phyloP scores from a whole-genome alignment of 2,329 filamentous ascomycete genomes.

The Claviceps sp. region DNA sequence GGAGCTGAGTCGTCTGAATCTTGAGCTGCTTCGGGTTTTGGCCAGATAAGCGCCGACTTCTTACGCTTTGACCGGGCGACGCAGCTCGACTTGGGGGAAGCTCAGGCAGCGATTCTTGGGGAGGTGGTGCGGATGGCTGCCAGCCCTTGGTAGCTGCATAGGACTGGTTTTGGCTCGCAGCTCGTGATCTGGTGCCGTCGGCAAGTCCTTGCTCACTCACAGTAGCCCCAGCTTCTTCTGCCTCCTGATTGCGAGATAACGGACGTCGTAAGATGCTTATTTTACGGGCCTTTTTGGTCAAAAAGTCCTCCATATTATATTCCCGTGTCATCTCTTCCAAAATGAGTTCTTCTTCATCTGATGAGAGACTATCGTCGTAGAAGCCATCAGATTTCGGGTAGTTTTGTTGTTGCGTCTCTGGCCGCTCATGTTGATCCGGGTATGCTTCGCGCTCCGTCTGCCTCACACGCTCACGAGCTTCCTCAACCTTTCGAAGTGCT shows the following conservation, averaged over 20 bases:
- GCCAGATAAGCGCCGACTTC: slow-evolving; percentile 66
- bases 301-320: slow-evolving; percentile 71
- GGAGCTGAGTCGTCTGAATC: slow-evolving; percentile 56
- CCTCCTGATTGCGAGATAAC: slow-evolving; percentile 64
- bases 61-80: slow-evolving; percentile 40
- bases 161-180: slow-evolving; percentile 38
- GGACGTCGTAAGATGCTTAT: slow-evolving; percentile 30
- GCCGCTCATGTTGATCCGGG: slow-evolving; percentile 12
- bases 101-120: slow-evolving; percentile 32
- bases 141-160: slow-evolving; percentile 8
- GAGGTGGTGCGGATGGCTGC: slow-evolving; percentile 30
- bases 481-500: slow-evolving; percentile 53
- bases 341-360: slow-evolving; percentile 61
- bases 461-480: slow-evolving; percentile 62
- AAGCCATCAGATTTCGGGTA: slow-evolving; percentile 34
- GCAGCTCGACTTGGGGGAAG: slow-evolving; percentile 22
- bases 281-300: slow-evolving; percentile 42
- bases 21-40: slow-evolving; percentile 72
- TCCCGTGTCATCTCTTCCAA: slow-evolving; percentile 81
- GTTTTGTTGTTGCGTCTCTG: slow-evolving; percentile 17
- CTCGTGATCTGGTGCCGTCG: slow-evolving; percentile 39
- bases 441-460: slow-evolving; percentile 58
- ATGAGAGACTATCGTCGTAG: slow-evolving; percentile 46
- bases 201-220: slow-evolving; percentile 36
- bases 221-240: slow-evolving; percentile 67